Percentiles rank a stretch among this genome's conserved stretches.
Conservation (phyloP, 805 yeast species). For the Metschnikowia lunata region DNA sequence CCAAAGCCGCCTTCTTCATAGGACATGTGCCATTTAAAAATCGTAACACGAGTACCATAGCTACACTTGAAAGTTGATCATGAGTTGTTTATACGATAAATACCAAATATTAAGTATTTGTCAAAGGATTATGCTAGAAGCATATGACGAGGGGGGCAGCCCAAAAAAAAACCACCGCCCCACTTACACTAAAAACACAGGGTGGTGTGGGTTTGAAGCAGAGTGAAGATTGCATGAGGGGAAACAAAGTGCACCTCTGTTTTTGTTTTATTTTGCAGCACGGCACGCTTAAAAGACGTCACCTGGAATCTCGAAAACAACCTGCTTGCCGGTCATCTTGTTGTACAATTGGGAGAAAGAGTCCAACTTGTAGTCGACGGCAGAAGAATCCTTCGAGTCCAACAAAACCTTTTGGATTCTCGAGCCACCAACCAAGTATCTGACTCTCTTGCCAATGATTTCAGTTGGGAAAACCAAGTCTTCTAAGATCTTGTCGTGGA, state of each 20-base stretch:
- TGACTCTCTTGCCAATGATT: conserved; percentile 98
- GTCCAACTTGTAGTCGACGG: conserved; percentile 98
- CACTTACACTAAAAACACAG: conserved; percentile 19
- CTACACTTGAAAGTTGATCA: conserved; percentile 7
- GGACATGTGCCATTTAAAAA: too few relatives aligned
- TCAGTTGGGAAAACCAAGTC: conserved; percentile 99
- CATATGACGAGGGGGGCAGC: conserved; percentile 14
- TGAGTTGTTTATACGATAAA: conserved; percentile 22
- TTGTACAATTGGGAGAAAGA: conserved; percentile 98
- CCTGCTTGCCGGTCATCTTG: conserved; percentile 99
- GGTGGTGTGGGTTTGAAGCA: conserved; percentile 10
- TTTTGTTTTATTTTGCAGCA: neutral
- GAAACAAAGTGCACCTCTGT: neutral
- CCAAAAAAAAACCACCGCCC: conserved; percentile 10
- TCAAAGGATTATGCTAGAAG: conserved; percentile 18
- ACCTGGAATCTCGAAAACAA: conserved; percentile 86
- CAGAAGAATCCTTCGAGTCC: conserved; percentile 95
- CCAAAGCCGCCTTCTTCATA: too few relatives aligned
- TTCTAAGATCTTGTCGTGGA: conserved; percentile 97
- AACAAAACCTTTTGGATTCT: conserved; percentile 96
- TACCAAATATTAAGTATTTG: conserved; percentile 20
- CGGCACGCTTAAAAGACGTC: conserved; percentile 30
- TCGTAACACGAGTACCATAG: too few relatives aligned
- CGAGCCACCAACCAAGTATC: conserved; percentile 98
- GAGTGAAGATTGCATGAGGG: conserved; percentile 11